Conservation (phyloP, 1,284 basidiomycete genomes). For the Afroboletus lepidellus region DNA sequence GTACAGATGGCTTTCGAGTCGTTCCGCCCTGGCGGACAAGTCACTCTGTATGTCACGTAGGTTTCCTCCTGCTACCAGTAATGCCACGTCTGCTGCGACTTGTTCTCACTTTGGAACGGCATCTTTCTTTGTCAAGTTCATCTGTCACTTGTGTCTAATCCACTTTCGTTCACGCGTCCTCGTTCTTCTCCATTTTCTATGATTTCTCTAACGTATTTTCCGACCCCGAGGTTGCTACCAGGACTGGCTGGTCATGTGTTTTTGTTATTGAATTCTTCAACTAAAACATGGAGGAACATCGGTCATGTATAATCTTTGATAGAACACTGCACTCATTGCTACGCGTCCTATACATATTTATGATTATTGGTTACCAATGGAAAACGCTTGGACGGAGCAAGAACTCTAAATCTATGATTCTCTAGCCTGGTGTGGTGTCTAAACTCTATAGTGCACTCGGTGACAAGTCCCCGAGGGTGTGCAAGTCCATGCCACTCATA, state of each 20-base stretch:
- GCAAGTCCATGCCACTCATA: slow-evolving; percentile 56
- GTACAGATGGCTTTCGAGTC: slow-evolving; percentile 88
- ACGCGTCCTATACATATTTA: slow-evolving; percentile 27
- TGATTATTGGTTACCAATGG: slow-evolving; percentile 23
- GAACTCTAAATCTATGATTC: not conserved
- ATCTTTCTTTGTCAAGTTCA: slow-evolving; percentile 19
- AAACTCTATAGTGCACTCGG: slow-evolving; percentile 67
- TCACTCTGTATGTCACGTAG: slow-evolving; percentile 72
- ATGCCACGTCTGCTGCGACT: slow-evolving; percentile 14
- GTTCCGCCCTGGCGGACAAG: slow-evolving; percentile 68
- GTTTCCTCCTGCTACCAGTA: slow-evolving; percentile 6
- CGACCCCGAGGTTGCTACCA: not conserved
- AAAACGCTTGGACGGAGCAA: not conserved
- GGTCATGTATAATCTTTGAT: slow-evolving; percentile 37
- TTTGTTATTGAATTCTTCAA: slow-evolving; percentile 21
- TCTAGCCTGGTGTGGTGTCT: not conserved
- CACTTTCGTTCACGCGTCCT: slow-evolving; percentile 23
- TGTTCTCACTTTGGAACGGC: slow-evolving; percentile 18
- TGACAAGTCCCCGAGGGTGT: slow-evolving; percentile 72
- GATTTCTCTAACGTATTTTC: slow-evolving; percentile 22
- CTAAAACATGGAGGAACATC: slow-evolving; percentile 38
- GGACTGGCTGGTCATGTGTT: slow-evolving; percentile 5
- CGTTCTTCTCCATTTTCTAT: slow-evolving; percentile 5
- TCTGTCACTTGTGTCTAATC: slow-evolving; percentile 13
- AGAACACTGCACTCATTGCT: slow-evolving; percentile 39